These are phyloP conservation scores for Umbelopsis vinacea DNA, from an alignment of 192 early-diverging fungal species.

Conservation along the genomic window DNA sequence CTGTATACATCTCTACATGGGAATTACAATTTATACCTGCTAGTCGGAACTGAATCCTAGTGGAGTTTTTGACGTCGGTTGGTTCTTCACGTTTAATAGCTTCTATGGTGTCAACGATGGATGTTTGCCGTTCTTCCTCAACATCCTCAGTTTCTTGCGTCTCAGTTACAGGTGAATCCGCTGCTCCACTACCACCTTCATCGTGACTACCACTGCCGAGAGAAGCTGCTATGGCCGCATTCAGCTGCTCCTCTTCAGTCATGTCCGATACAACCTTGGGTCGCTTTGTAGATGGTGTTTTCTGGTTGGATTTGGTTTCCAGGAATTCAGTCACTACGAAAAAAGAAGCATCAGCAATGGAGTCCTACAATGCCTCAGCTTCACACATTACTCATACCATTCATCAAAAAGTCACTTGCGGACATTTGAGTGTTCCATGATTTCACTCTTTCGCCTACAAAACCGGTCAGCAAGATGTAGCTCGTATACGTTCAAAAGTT, in stretches of 20 bases:
- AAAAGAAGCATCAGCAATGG: conserved; percentile 24
- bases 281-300: conserved; percentile 27
- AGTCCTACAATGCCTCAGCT: conserved; percentile 12
- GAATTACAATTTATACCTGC: conserved; percentile 40
- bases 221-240: conserved; percentile 82
- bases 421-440: conserved; percentile 62
- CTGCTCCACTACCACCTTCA: not conserved
- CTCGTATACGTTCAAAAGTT: not conserved
- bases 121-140: conserved; percentile 32
- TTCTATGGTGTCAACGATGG: conserved; percentile 49
- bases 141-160: conserved; percentile 29
- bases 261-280: conserved; percentile 61
- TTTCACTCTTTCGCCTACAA: conserved; percentile 77
- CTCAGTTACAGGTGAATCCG: conserved; percentile 1
- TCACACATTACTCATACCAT: conserved; percentile 49
- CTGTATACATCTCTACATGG: not conserved
- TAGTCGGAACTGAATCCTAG: conserved; percentile 83
- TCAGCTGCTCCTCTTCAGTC: conserved; percentile 90
- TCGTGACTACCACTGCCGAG: conserved; percentile 44
- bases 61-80: conserved; percentile 58
- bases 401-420: conserved; percentile 72
- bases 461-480: not conserved
- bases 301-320: conserved; percentile 36
- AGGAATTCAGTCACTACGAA: conserved; percentile 64
- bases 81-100: conserved; percentile 50